Base-by-base conservation (phyloP, 352 stramenopile genomes). In the Pythium phragmitis region DNA sequence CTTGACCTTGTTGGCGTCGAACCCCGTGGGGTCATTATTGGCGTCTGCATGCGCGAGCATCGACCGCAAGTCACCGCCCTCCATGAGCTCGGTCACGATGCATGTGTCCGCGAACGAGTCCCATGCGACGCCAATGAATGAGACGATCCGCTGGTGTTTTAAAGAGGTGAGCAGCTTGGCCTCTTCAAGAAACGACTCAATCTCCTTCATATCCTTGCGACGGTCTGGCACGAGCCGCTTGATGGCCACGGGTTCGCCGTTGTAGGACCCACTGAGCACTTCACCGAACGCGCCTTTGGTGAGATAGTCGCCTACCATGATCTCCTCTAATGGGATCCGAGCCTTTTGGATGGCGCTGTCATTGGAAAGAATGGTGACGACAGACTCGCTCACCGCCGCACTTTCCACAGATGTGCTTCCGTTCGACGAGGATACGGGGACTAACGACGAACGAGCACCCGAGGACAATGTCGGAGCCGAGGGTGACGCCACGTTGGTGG, bases 1-100 rank as follows among this genome's bases (percentile, higher is more conserved):
- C 39, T 68, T 73, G 28, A 52, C 55, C 59, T 88, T 88, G 45
- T 75, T 63, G 7, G 26, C 39, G 54, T 80, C 70, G n/a, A 82
- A 79, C 3, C 74, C 74, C n/a, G 26, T 19, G 30, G 43, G 55
- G 50, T n/a, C 30, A 7, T 36, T 50, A 7, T 57, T 7, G 28
- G 11, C 16, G 16, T 67, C 26, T 23, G 47, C 57, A 9, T 53
- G 26, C 16, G 45, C 34, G 2, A 75, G 52, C 23, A 54, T 11
- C 1, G 65, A 37, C 6, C 69, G 65, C 30, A 76, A 48, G 41
- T 76, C 65, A 5, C 69, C 69, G 23, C 69, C 69, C 8, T 69
- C 56, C 69, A 75, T 75, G 34, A 57, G 72, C 48, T 75, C 68
- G 13, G 42, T 69, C 16, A 75, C 45, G 6, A 75, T 54, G 5